Evolutionary conservation across 2,329 filamentous ascomycete species (phyloP), one percentile per base, ranked within the genome.

Genomic region (Cercospora brassicicola): DNA sequence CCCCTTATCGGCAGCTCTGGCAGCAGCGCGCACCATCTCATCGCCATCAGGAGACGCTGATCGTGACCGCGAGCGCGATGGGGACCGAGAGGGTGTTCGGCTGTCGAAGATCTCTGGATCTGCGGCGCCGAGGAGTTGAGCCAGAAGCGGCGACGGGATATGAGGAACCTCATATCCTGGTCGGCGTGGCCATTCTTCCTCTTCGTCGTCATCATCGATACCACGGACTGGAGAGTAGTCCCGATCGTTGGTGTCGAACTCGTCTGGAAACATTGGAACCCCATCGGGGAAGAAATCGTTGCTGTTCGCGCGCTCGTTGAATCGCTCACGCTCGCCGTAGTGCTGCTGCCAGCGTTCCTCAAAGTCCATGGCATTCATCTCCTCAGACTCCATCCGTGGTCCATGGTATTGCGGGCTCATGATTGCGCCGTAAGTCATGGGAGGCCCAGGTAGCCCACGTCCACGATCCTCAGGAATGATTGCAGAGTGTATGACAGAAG

Each of bases 101-200:
- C 62, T 64, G 51, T 64, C 62, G 53, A 57, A 59, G 53, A 57
- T 33, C 18, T 64, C 62, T 28, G 33, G 48, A 8, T 60, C 56
- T 8, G 64, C 51, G 59, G 62, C 56, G 26, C 63, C 66, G 18
- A 60, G 62, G 30, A 68, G 48, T 48, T 68, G 66, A 20, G 66
- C 66, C 39, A 68, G 30, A 26, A 68, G 62, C 26, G 48, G 42
- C 11, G 56, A 45, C 18, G 66, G 66, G 15, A 68, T 68, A 28
- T 48, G 63, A 20, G 66, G 66, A 26, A 68, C 31, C n/a, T 68
- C 66, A 36, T 68, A 68, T 11, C 62, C 66, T 13, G 56, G 66
- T 59, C 56, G 57, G 20, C 57, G 62, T 36, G 63, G 62, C 66
- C 66, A 68, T 18, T 65, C 62, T 11, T 59, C 53, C 18, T 65